A percentile compares a stretch with the other conserved stretches of the same genome.
Evolutionary conservation across 2,329 filamentous ascomycete genomes (phyloP).

Genomic region (Purpureocillium takamizusanense): DNA sequence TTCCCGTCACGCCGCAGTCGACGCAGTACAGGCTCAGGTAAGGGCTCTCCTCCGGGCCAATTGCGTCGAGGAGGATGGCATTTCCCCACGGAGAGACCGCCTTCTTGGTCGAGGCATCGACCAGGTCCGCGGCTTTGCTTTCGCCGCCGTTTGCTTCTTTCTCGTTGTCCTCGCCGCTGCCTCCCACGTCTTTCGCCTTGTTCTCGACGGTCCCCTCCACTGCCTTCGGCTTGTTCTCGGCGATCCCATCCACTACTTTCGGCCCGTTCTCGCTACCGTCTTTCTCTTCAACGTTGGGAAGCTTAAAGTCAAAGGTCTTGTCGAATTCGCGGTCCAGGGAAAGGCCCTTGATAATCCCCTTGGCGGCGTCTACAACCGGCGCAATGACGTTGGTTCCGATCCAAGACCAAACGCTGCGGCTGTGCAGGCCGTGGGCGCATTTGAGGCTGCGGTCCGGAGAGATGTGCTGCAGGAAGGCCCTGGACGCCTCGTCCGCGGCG

Average conservation of each 20-base stretch:
- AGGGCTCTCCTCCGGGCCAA: conserved; percentile 9
- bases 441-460: too few species aligned
- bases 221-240: too few species aligned
- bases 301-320: conserved; percentile 6
- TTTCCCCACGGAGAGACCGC: conserved; percentile 19
- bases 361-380: neutral
- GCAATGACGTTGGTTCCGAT: neutral
- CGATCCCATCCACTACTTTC: too few species aligned
- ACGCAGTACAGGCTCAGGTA: conserved; percentile 21
- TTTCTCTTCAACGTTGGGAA: too few species aligned
- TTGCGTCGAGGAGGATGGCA: conserved; percentile 17
- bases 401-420: too few species aligned
- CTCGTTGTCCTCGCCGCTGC: too few species aligned
- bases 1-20: conserved; percentile 18
- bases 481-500: neutral
- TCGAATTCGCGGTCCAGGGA: conserved; percentile 8
- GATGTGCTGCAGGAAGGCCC: neutral
- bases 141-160: too few species aligned
- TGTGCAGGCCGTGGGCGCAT: too few species aligned
- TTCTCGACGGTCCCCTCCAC: too few species aligned
- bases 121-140: too few species aligned
- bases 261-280: too few species aligned
- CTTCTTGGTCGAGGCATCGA: conserved; percentile 10
- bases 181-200: too few species aligned
- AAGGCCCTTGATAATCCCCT: conserved; percentile 1